Evolutionary conservation across 305 asterid species (phyloP).

Genomic region (Rubia balearica): DNA sequence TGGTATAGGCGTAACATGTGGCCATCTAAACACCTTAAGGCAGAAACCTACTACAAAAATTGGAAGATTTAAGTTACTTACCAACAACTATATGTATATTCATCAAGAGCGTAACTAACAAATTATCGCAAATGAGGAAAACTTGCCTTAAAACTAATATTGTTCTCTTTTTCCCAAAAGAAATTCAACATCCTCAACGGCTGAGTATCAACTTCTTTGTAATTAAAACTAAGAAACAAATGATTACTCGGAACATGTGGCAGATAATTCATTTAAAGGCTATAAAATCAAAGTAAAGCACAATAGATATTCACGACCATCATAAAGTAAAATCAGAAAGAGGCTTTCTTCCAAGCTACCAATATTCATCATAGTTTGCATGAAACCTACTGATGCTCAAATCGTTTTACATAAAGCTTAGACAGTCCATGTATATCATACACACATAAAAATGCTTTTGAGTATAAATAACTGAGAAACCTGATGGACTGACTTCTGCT

Average conservation of each 20-base stretch:
- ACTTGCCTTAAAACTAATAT: not conserved
- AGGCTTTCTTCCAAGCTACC: not conserved
- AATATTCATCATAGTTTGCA: not conserved
- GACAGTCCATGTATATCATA: not conserved
- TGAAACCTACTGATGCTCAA: not conserved
- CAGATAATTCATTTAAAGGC: not conserved
- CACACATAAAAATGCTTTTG: not conserved
- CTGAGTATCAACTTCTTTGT: not conserved
- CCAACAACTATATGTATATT: not conserved
- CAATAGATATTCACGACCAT: not conserved
- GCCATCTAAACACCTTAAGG: slow-evolving; percentile 63
- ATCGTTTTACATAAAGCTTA: not conserved
- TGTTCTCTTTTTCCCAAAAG: too few species aligned
- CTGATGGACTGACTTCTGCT: slow-evolving; percentile 45
- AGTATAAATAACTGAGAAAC: slow-evolving; percentile 28
- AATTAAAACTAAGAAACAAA: not conserved
- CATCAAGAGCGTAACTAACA: not conserved
- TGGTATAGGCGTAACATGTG: slow-evolving; percentile 65
- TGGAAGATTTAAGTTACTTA: not conserved
- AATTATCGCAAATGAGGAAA: not conserved
- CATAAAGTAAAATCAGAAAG: not conserved
- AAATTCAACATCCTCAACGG: too few species aligned
- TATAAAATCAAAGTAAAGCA: not conserved
- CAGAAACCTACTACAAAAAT: slow-evolving; percentile 42
- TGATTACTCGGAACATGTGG: not conserved